Evolutionary conservation across 2,329 filamentous ascomycete species (phyloP), one percentile per base, ranked within the genome.

Genomic region (Cryoendolithus antarcticus): DNA sequence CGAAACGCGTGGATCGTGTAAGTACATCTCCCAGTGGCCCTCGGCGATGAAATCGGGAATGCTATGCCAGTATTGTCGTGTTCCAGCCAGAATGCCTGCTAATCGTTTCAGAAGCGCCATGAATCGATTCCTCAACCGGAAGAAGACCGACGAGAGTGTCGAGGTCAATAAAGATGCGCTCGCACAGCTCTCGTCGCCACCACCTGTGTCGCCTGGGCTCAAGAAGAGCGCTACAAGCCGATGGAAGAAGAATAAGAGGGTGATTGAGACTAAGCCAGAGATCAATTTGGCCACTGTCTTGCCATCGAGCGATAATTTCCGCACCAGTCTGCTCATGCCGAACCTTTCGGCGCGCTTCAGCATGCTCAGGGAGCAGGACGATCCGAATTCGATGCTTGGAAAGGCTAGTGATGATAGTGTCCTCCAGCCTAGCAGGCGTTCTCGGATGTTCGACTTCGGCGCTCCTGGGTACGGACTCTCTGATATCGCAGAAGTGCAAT

Each of bases 391-490:
- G 2, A 82, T 86, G 58, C 72, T 95, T 27, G 89, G 89, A 42
- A 95, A 96, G 61, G 89, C 89, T 10, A 91, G 83, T 60, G 89
- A 96, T 56, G 89, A 95, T 61, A 95, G 88, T 49, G 88, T 96
- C 3, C 64, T 96, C 12, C 82, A 77, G 46, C 83, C 83, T 3
- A 88, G 85, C 53, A 75, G 86, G 39, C 80, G 82, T 47, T 94
- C 88, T 1, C 75, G 82, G 42, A 63, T 93, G 48, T 70, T 76
- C 56, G 77, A 93, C 42, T 84, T 83, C 53, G 78, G 80, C 7
- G 64, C 63, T 35, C 65, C 69, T 24, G 68, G 64, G 35, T 19
- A 19, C 15, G 39, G 39, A 19, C 69, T 95, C 3, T 70, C 76
- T 11, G 88, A 96, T 57, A 96, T 96, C 51, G 84, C 86, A 13